These are phyloP conservation scores for Artemisia argyi DNA, from an alignment of 129 eudicot species.

Conservation along the genomic window DNA sequence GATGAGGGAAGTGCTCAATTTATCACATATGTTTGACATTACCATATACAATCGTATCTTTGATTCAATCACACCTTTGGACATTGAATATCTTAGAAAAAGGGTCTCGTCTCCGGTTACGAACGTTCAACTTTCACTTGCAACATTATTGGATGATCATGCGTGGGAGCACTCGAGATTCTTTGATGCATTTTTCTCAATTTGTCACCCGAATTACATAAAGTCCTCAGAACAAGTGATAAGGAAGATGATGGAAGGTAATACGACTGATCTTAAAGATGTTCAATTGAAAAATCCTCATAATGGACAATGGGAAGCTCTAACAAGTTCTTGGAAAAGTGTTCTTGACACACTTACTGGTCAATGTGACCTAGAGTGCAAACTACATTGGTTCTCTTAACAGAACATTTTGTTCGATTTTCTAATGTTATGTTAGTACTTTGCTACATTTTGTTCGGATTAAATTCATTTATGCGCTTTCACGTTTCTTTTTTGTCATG, in stretches of 20 bases:
- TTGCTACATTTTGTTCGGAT: too few species aligned
- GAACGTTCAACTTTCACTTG: not conserved
- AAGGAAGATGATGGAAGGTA: not conserved
- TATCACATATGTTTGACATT: not conserved
- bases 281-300: not conserved
- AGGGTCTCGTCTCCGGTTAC: not conserved
- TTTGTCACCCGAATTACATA: not conserved
- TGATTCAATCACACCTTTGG: not conserved
- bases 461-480: too few species aligned
- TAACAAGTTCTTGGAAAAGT: not conserved
- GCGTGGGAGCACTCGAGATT: not conserved
- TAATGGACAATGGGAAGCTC: conserved; percentile 2
- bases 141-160: not conserved
- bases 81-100: not conserved
- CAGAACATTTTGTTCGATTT: too few species aligned
- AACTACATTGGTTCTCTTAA: not conserved
- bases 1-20: conserved; percentile 8
- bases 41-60: not conserved
- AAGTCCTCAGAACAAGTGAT: not conserved
- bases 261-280: not conserved
- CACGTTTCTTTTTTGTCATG: too few species aligned
- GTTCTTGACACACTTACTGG: not conserved
- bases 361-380: not conserved
- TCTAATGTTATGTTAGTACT: too few species aligned
- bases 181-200: conserved; percentile 2